Conservation (phyloP, 139 green algal genomes). For the Chlamydomonas sp. region DNA sequence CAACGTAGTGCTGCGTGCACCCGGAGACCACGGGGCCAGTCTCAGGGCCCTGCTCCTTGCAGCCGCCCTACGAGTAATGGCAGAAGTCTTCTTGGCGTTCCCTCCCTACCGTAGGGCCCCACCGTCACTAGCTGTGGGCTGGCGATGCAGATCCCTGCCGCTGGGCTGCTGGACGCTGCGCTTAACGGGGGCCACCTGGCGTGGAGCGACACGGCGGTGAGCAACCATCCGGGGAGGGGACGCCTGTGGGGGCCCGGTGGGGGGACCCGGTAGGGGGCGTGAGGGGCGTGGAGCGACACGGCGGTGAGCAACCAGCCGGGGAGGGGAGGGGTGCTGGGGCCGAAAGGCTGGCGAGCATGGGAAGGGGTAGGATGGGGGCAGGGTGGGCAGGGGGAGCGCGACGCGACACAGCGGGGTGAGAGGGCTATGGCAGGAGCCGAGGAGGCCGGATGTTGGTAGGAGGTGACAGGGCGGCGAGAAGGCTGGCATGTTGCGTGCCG, state of each 20-base stretch:
- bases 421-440: too few species aligned
- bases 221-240: not conserved
- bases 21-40: too few species aligned
- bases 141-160: constrained; percentile 38
- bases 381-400: not conserved
- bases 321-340: not conserved
- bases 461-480: not conserved
- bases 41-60: too few species aligned
- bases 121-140: constrained; percentile 32
- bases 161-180: not conserved
- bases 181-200: not conserved
- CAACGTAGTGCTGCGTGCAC: too few species aligned
- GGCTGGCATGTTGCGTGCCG: not conserved
- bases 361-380: not conserved
- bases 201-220: constrained; percentile 20
- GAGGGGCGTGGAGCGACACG: not conserved
- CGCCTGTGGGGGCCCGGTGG: not conserved
- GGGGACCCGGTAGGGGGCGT: not conserved
- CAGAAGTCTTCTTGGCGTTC: not conserved
- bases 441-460: not conserved
- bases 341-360: too few species aligned
- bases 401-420: too few species aligned
- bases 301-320: not conserved
- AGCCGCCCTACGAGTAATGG: too few species aligned
- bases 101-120: constrained; percentile 10